Evolutionary conservation across 768 basidiomycete species (phyloP).

Genomic region (Suillus placidus): DNA sequence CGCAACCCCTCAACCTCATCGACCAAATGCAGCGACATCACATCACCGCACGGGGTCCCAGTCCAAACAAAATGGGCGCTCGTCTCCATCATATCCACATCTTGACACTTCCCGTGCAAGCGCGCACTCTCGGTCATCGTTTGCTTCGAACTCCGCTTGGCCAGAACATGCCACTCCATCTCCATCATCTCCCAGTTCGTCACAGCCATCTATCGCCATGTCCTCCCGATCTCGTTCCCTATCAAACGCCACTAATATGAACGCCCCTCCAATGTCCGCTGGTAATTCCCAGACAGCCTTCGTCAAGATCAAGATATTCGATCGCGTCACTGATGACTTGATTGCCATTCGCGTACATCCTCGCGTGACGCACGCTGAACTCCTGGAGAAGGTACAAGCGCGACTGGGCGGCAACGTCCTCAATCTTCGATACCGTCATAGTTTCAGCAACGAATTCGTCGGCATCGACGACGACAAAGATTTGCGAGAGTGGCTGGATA

Average conservation of each 20-base stretch:
- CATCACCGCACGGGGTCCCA: slow-evolving; percentile 34
- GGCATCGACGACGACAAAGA: slow-evolving; percentile 65
- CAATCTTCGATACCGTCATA: slow-evolving; percentile 75
- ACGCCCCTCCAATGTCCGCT: slow-evolving; percentile 74
- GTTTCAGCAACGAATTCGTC: slow-evolving; percentile 63
- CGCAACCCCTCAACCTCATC: slow-evolving; percentile 37
- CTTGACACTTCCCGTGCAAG: slow-evolving; percentile 25
- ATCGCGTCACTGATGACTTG: slow-evolving; percentile 89
- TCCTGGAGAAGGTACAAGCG: slow-evolving; percentile 90
- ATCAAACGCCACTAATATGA: slow-evolving; percentile 55
- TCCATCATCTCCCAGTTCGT: slow-evolving; percentile 51
- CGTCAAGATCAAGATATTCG: slow-evolving; percentile 98
- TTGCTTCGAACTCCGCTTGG: slow-evolving; percentile 29
- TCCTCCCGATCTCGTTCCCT: slow-evolving; percentile 58
- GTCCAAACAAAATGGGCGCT: slow-evolving; percentile 34
- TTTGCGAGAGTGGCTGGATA: slow-evolving; percentile 73
- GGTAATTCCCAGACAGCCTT: slow-evolving; percentile 84
- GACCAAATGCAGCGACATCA: slow-evolving; percentile 52
- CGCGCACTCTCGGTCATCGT: slow-evolving; percentile 31
- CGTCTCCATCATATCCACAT: slow-evolving; percentile 35
- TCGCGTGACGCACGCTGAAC: slow-evolving; percentile 77
- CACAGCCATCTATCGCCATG: slow-evolving; percentile 52
- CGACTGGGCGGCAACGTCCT: slow-evolving; percentile 78
- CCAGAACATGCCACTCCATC: slow-evolving; percentile 41
- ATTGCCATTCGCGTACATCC: slow-evolving; percentile 98